These are phyloP conservation scores for Austroboletus eburneus DNA, from an alignment of 768 basidiomycete genomes.

Conservation along the genomic window DNA sequence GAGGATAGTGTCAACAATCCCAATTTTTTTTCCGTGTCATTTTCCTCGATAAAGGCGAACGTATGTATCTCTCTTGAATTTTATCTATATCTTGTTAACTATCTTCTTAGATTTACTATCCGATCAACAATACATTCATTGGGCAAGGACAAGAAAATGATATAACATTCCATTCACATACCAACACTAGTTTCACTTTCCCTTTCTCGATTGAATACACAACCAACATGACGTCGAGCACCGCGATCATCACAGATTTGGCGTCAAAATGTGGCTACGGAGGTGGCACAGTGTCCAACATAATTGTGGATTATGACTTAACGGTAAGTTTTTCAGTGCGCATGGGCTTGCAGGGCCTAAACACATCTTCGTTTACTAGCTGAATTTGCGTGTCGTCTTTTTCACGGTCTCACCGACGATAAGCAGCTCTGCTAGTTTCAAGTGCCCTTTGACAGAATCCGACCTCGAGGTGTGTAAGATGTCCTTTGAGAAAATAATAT, in stretches of 20 bases:
- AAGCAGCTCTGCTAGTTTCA: conserved; percentile 55
- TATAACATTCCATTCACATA: conserved; percentile 46
- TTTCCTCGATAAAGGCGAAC: conserved; percentile 60
- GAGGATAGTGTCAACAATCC: conserved; percentile 67
- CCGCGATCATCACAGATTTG: conserved; percentile 56
- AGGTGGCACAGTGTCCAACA: conserved; percentile 41
- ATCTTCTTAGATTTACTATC: conserved; percentile 60
- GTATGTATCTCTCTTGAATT: conserved; percentile 32
- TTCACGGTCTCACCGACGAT: conserved; percentile 65
- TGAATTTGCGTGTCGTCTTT: conserved; percentile 61
- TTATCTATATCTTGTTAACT: conserved; percentile 5
- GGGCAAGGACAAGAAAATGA: conserved; percentile 54
- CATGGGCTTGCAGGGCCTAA: conserved; percentile 5
- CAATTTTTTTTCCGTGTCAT: conserved; percentile 69
- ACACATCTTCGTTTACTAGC: conserved; percentile 32
- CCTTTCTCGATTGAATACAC: conserved; percentile 69
- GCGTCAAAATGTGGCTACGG: conserved; percentile 56
- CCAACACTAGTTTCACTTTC: conserved; percentile 66
- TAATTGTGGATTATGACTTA: conserved; percentile 64
- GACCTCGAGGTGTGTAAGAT: conserved; percentile 24
- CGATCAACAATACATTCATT: conserved; percentile 64
- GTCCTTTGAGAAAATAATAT: not conserved
- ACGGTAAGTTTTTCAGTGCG: conserved; percentile 36
- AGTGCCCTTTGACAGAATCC: conserved; percentile 52
- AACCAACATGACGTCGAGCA: conserved; percentile 46